Evolutionary conservation across 2,329 filamentous ascomycete species (phyloP).

Genomic region (Penicillium paneum): DNA sequence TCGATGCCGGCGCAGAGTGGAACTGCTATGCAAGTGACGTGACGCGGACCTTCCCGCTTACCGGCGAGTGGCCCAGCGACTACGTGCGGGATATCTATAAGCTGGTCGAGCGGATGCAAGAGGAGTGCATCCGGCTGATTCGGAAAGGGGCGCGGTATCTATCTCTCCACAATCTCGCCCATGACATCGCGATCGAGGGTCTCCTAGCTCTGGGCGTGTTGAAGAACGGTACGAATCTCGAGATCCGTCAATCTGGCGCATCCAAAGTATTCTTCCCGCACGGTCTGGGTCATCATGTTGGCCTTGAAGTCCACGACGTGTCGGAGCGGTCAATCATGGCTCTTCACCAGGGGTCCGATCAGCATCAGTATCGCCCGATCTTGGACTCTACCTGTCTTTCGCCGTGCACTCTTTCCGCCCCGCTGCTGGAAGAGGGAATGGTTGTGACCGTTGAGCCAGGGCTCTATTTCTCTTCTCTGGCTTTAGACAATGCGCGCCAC

Average conservation of each 20-base stretch:
- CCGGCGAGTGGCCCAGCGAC: conserved; percentile 57
- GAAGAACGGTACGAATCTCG: conserved; percentile 57
- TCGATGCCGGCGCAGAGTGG: conserved; percentile 81
- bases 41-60: conserved; percentile 84
- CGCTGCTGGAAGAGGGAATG: conserved; percentile 51
- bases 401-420: conserved; percentile 34
- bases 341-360: not conserved
- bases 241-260: conserved; percentile 37
- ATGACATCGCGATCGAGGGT: conserved; percentile 77
- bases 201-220: conserved; percentile 74
- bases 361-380: not conserved
- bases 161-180: conserved; percentile 74
- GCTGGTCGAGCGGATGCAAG: conserved; percentile 83
- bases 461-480: conserved; percentile 44
- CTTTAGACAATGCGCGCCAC: conserved; percentile 35
- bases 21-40: conserved; percentile 69
- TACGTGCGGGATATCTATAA: conserved; percentile 74
- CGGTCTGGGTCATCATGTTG: conserved; percentile 59
- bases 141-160: conserved; percentile 76
- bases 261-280: conserved; percentile 44
- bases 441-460: conserved; percentile 57
- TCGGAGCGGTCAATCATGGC: conserved; percentile 38
- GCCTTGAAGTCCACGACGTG: conserved; percentile 46
- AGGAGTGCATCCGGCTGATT: conserved; percentile 68
- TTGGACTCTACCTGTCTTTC: conserved; percentile 18